Conservation (phyloP, 164 flowering plant species). For the Berberis vulgaris region DNA sequence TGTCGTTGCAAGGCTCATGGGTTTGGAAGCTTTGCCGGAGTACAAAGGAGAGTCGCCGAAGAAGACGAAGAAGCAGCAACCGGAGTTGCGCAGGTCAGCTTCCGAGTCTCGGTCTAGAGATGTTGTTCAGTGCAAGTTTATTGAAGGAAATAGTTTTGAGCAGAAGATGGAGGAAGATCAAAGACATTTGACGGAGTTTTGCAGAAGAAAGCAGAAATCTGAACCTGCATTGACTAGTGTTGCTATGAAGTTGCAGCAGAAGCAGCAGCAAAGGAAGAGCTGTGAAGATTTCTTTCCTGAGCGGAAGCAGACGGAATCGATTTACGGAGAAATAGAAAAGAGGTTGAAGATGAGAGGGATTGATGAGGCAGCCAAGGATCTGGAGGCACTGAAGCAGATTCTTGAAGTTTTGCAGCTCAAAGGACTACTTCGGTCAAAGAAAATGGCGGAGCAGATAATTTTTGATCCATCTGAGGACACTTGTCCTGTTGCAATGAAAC, state of each 20-base stretch:
- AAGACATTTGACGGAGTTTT: neutral
- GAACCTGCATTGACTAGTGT: neutral
- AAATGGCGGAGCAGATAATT: conserved; percentile 7
- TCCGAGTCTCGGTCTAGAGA: conserved; percentile 77
- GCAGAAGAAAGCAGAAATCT: neutral
- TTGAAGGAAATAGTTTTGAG: conserved; percentile 19
- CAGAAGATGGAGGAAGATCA: neutral
- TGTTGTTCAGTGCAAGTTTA: conserved; percentile 11
- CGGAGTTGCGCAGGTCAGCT: conserved; percentile 79
- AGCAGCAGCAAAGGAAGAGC: conserved; percentile 43
- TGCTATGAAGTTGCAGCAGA: conserved; percentile 4
- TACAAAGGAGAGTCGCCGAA: conserved; percentile 22
- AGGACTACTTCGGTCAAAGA: conserved; percentile 64
- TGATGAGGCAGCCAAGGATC: conserved; percentile 68
- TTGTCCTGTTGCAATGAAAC: conserved; percentile 51
- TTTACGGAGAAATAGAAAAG: conserved; percentile 65
- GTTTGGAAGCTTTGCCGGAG: conserved; percentile 52
- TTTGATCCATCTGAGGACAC: conserved; percentile 22
- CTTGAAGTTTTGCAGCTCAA: conserved; percentile 89
- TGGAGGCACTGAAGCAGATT: conserved; percentile 80
- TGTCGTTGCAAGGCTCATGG: conserved; percentile 80
- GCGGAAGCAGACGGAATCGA: conserved; percentile 40
- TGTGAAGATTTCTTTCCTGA: conserved; percentile 84
- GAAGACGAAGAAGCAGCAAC: conserved; percentile 6
- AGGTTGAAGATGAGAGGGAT: conserved; percentile 71